A percentile compares a stretch with the other conserved stretches of the same genome.
phyloP scores from a whole-genome alignment of 164 flowering plant species.

The Tetracentron sinense region DNA sequence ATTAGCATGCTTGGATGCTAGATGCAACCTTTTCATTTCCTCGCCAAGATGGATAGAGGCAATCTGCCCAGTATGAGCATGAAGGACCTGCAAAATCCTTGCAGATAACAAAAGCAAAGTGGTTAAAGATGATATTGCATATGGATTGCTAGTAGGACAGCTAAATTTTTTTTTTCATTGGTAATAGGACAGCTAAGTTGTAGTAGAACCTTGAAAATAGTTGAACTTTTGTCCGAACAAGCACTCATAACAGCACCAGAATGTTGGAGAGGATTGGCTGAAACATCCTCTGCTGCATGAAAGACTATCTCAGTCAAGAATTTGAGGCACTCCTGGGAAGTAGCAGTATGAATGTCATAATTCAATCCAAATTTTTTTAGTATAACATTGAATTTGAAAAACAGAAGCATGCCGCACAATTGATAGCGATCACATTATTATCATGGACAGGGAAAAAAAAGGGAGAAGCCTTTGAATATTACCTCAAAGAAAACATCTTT shows the following conservation, averaged over 20 bases:
- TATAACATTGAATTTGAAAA: not conserved
- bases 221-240: conserved; percentile 48
- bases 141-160: not conserved
- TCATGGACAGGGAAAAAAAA: not conserved
- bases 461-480: not conserved
- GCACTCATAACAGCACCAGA: conserved; percentile 46
- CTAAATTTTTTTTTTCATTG: no score
- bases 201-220: conserved; percentile 59
- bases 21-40: conserved; percentile 62
- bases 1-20: conserved; percentile 32
- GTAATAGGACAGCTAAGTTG: no score
- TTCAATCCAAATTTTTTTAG: not conserved
- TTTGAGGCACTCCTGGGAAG: conserved; percentile 74
- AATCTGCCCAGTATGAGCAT: conserved; percentile 43
- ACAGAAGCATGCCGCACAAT: conserved; percentile 4
- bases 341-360: conserved; percentile 4
- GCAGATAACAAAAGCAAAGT: not conserved
- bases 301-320: conserved; percentile 62
- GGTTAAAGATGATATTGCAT: not conserved
- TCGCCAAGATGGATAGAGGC: conserved; percentile 50
- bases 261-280: conserved; percentile 47
- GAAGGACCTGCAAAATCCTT: conserved; percentile 55
- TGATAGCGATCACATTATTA: not conserved
- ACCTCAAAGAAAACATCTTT: conserved; percentile 78
- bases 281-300: conserved; percentile 38